Evolutionary conservation across 1,284 basidiomycete genomes (phyloP), one percentile per base, ranked within the genome.

Genomic region (Vanrija sp.): DNA sequence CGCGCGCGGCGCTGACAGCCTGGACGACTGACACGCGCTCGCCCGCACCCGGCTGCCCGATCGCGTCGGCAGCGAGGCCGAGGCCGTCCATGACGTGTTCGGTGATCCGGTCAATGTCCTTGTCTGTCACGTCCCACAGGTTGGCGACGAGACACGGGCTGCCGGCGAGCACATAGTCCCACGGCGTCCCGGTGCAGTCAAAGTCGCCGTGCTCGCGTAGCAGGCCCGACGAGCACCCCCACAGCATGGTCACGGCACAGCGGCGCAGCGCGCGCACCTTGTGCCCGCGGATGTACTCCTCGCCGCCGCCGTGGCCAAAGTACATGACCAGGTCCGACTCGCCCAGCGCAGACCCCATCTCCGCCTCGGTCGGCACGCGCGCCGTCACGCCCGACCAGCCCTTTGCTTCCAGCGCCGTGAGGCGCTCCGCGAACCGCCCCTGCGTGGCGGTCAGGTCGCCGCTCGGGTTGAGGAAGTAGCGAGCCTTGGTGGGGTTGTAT

Each of bases 81-180:
- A 96, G 76, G 57, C 84, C 83, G 60, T 87, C 85, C 66, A 97
- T 87, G 7, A 97, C 91, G 0, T 85, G 80, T 63, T 88, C 85
- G 7, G 92, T 88, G 59, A 97, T 85, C 63, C 89, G 88, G 78
- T 98, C 95, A 62, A 98, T 93, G 72, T 99, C 95, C 48, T 88
- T 84, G 78, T 99, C 95, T 0, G 96, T 98, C 23, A 98, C 94
- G 72, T 98, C 95, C 95, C 96, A 99, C 16, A 98, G 78, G 69
- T 95, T 97, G 0, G 89, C 96, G 14, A 97, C 85, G 46, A 98
- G 81, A 1, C 91, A 88, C 6, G 96, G 95, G 62, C 91, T 93
- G 63, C 94, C 95, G 39, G 88, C 92, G n/a, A 96, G 72, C 86
- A 97, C 89, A 73, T 98, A 98, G 67, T 91, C 86, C 72, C 89